Base-by-base conservation (phyloP, 2,329 filamentous ascomycete species). In the Chaetothyriales sp. region DNA sequence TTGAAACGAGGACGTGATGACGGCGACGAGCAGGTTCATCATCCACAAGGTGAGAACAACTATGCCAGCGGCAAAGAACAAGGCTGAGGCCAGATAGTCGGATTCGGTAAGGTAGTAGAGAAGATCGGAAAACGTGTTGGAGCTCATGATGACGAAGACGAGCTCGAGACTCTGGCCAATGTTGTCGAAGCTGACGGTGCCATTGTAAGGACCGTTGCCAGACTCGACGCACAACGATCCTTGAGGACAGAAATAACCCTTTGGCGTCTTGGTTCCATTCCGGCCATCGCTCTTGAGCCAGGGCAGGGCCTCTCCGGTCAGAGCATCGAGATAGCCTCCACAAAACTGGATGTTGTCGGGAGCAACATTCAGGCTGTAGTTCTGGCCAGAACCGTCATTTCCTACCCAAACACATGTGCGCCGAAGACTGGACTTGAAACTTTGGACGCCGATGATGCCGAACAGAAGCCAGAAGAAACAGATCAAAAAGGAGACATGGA, bases 401-500 rank as follows among this genome's bases (percentile, higher is more conserved):
- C 86, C 81, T 48, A 84, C 67, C 84, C 84, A 92, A 26, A 87
- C 80, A 63, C 86, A 92, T 55, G 80, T 81, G 46, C 86, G 82
- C 58, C 78, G 79, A 20, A 90, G 68, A 65, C 85, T 90, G 7
- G 84, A 82, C 67, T 90, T 90, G 71, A 98, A 98, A 67, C 86
- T 95, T 65, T 98, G 93, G 19, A 98, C 84, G 5, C 92, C 93
- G 52, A 98, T 82, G 55, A 98, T 95, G 39, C 88, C 92, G 69
- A 98, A 98, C 9, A 96, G 71, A 43, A 98, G 76, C 92, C 92
- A 98, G 68, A 98, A 98, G 69, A 98, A 98, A 12, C 85, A 78
- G 58, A 98, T 88, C 19, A 98, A 73, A 63, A 98, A 95, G 1
- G 86, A 89, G 28, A 98, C 89, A 55, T 95, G 87, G 22, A 95